These are phyloP conservation scores for Aspergillus affinis DNA, from an alignment of 495 filamentous ascomycete genomes.

Conservation along the genomic window DNA sequence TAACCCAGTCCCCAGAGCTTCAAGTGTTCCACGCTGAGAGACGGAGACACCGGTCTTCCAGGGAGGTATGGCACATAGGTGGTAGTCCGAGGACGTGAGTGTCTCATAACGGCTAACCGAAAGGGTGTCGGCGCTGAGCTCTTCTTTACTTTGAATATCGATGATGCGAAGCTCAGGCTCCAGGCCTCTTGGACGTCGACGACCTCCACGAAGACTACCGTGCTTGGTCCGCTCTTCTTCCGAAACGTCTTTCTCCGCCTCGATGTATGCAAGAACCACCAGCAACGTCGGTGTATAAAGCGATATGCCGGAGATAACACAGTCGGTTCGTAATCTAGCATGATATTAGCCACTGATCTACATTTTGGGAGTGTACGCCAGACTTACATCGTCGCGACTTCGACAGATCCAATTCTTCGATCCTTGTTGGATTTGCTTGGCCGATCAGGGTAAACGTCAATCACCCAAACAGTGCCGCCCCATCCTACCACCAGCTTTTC, in stretches of 20 bases:
- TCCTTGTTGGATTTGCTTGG: slow-evolving; percentile 69
- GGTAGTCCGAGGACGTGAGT: slow-evolving; percentile 88
- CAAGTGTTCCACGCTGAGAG: slow-evolving; percentile 66
- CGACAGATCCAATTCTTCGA: slow-evolving; percentile 72
- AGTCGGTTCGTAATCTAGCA: slow-evolving; percentile 83
- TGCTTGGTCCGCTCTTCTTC: slow-evolving; percentile 21
- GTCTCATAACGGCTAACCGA: slow-evolving; percentile 81
- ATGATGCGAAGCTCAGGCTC: slow-evolving; percentile 90
- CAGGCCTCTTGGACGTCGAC: slow-evolving; percentile 68
- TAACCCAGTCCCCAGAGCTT: slow-evolving; percentile 59
- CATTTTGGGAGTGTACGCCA: background rate
- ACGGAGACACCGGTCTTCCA: slow-evolving; percentile 59
- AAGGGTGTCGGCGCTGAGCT: slow-evolving; percentile 77
- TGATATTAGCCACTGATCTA: slow-evolving; percentile 13
- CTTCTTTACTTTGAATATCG: slow-evolving; percentile 75
- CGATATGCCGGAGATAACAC: slow-evolving; percentile 93
- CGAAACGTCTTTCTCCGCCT: slow-evolving; percentile 59
- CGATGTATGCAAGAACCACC: slow-evolving; percentile 85
- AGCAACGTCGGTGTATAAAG: slow-evolving; percentile 92
- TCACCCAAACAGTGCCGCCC: slow-evolving; percentile 93
- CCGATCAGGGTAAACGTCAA: slow-evolving; percentile 83
- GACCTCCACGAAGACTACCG: slow-evolving; percentile 46
- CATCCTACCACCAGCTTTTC: slow-evolving; percentile 92
- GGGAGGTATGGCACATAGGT: slow-evolving; percentile 78
- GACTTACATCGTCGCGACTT: slow-evolving; percentile 86